A percentile compares a stretch with the other conserved stretches of the same genome.
Conservation (phyloP, 306 rosid species). For the Ziziphus jujuba region DNA sequence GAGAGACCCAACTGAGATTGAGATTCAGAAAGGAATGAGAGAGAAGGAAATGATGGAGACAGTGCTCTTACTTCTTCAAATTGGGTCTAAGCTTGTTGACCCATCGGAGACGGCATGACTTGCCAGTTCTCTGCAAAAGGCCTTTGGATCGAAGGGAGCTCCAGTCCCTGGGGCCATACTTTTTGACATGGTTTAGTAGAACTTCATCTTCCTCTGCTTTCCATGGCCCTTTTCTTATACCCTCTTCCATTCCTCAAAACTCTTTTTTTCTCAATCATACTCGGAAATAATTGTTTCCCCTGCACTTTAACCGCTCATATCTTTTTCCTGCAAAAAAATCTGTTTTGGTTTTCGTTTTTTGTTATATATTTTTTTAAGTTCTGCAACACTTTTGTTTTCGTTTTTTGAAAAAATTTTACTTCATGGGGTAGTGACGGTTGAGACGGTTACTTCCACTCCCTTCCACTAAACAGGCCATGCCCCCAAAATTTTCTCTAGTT, state of each 20-base stretch:
- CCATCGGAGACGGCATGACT: conserved; percentile 98
- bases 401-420: background rate
- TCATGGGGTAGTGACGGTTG: background rate
- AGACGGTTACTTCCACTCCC: background rate
- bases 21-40: too few relatives aligned
- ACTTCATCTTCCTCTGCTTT: conserved; percentile 79
- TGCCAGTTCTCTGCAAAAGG: conserved; percentile 82
- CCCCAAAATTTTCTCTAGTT: background rate
- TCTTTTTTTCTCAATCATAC: background rate
- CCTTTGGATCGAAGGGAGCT: conserved; percentile 99
- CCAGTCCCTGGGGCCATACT: conserved; percentile 87
- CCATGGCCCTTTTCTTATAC: conserved; percentile 87
- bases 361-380: background rate
- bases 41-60: background rate
- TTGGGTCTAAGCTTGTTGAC: conserved; percentile 91
- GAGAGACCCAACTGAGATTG: background rate
- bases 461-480: background rate
- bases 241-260: conserved; percentile 51
- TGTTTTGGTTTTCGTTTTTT: background rate
- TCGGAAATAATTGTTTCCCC: background rate
- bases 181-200: conserved; percentile 59
- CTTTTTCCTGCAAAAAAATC: background rate
- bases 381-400: background rate
- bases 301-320: background rate
- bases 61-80: conserved; percentile 61